Conservation (phyloP, 2,329 filamentous ascomycete genomes). For the Fusarium phyllophilum region DNA sequence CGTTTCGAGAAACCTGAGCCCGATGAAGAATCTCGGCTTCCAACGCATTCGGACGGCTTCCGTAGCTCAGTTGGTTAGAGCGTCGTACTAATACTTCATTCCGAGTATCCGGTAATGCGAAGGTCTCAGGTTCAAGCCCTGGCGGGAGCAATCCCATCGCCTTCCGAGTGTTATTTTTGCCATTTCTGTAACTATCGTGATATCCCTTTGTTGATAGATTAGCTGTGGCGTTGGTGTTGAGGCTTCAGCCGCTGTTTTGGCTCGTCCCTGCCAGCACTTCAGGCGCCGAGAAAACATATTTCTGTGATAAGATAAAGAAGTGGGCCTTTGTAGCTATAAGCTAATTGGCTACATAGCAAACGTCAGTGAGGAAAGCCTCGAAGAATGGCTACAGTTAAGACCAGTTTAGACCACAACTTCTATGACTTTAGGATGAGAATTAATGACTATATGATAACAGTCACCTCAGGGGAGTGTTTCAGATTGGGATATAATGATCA, state of each 20-base stretch:
- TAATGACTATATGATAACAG: accelerated
- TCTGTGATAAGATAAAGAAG: neutral
- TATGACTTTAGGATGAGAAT: neutral
- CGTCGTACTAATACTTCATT: neutral
- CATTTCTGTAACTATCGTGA: neutral
- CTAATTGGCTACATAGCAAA: neutral
- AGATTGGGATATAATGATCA: neutral
- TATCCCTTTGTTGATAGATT: neutral
- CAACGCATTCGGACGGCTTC: neutral
- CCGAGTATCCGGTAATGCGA: neutral
- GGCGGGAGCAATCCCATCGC: neutral
- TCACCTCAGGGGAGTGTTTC: neutral
- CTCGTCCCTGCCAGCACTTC: neutral
- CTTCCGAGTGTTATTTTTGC: neutral
- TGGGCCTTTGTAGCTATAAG: neutral
- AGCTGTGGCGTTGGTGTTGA: neutral
- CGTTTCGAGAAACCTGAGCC: accelerated
- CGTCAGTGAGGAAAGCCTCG: neutral
- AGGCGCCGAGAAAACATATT: neutral
- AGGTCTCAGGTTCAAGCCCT: neutral
- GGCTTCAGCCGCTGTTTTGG: neutral
- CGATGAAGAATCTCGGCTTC: neutral
- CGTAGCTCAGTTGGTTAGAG: constrained; percentile 4
- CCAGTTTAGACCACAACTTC: neutral
- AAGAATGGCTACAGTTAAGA: neutral